phyloP scores from a whole-genome alignment of 2,329 filamentous ascomycete genomes.

The Pseudonectria foliicola region DNA sequence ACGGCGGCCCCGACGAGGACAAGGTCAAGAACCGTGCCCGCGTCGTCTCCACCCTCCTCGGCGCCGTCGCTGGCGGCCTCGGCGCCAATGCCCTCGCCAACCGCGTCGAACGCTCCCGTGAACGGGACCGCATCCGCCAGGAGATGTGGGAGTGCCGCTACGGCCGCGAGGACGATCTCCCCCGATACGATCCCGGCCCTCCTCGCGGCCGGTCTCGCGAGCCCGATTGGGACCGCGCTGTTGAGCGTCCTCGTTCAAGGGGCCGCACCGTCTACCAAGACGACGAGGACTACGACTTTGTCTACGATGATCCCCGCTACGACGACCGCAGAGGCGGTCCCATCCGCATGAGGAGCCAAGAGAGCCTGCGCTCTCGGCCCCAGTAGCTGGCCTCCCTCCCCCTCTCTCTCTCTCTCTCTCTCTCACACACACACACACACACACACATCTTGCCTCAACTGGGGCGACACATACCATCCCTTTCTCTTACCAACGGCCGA shows the following conservation, averaged over 20 bases:
- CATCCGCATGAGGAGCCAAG: constrained; percentile 18
- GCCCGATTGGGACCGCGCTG: constrained; percentile 6
- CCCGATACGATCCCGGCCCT: constrained; percentile 16
- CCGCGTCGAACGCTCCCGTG: constrained; percentile 32
- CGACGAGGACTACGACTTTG: constrained; percentile 15
- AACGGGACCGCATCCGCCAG: constrained; percentile 26
- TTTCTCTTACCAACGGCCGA: too few species aligned
- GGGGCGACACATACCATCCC: too few species aligned
- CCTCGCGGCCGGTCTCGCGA: neutral
- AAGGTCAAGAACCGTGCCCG: constrained; percentile 26
- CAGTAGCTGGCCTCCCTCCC: constrained; percentile 4
- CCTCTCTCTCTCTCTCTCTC: too few species aligned
- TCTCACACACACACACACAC: too few species aligned
- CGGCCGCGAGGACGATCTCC: constrained; percentile 21
- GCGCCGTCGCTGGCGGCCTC: constrained; percentile 47
- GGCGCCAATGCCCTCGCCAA: constrained; percentile 45
- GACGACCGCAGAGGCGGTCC: constrained; percentile 16
- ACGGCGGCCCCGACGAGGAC: constrained; percentile 18
- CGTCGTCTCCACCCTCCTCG: constrained; percentile 43
- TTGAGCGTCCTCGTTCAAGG: neutral
- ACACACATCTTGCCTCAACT: too few species aligned
- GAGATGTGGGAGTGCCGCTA: constrained; percentile 28
- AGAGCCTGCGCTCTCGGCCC: constrained; percentile 16
- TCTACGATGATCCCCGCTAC: constrained; percentile 23
- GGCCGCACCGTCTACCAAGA: constrained; percentile 11